A percentile compares a stretch with the other conserved stretches of the same genome.
These are phyloP conservation scores for Hibiscus mutabilis DNA, from an alignment of 345 rosid genomes.

Conservation along the genomic window DNA sequence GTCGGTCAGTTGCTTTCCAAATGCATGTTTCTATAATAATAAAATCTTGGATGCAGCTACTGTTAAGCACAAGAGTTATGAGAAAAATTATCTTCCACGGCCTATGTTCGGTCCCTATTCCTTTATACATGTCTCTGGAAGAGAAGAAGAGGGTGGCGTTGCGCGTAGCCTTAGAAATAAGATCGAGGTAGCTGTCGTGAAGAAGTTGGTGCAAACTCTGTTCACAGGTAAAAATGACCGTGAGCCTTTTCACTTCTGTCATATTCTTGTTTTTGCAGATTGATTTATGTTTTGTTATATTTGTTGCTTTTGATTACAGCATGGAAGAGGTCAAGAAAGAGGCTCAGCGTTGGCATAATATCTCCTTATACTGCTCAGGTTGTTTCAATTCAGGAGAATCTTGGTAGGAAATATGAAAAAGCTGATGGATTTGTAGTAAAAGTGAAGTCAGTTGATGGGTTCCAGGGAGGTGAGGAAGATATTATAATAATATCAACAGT, in stretches of 20 bases:
- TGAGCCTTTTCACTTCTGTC: neutral
- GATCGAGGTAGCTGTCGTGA: conserved; percentile 39
- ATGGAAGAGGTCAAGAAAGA: neutral
- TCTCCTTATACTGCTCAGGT: neutral
- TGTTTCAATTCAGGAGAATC: neutral
- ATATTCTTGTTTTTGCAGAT: neutral
- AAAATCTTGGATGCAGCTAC: conserved; percentile 38
- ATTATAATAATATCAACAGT: conserved; percentile 35
- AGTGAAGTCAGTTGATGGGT: conserved; percentile 33
- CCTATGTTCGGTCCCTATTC: conserved; percentile 43
- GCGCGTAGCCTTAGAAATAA: conserved; percentile 27
- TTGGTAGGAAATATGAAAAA: conserved; percentile 2
- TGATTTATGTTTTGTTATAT: neutral
- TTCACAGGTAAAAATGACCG: neutral
- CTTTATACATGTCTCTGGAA: conserved; percentile 36
- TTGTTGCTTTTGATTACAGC: neutral
- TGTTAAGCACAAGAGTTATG: conserved; percentile 28
- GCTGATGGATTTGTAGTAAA: conserved; percentile 22
- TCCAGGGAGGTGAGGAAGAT: conserved; percentile 40
- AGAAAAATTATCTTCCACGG: conserved; percentile 25
- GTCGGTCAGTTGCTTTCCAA: conserved; percentile 54
- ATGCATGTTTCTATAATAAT: conserved; percentile 33
- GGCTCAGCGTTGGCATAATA: neutral
- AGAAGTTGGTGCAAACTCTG: conserved; percentile 26
- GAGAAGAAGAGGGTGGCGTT: conserved; percentile 24